Base-by-base conservation (phyloP, 1,139 yeast species). In the Geotrichum australiense region DNA sequence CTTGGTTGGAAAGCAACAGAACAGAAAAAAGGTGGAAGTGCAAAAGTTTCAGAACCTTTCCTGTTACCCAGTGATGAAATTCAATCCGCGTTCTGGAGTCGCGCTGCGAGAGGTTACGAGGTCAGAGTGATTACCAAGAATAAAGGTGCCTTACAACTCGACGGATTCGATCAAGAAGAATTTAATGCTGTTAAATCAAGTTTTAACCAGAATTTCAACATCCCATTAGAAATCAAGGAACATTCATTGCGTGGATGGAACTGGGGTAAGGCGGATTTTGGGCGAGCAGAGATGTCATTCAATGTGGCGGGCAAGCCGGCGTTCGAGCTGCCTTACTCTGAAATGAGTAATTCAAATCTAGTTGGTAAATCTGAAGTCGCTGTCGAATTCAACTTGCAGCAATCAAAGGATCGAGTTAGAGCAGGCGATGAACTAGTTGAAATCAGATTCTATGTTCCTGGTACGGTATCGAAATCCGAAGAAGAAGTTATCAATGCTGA, bases 201-300 rank as follows among this genome's bases (percentile, higher is more conserved):
- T 54, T 70, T 93, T 53, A 89, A 83, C 56, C 72, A 89, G 53
- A 76, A 83, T 56, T 86, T 87, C 63, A 69, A 68, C 43, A 69
- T 85, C 39, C 73, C 74, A 41, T 70, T 93, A 49, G 97, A 91
- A 54, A 80, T 75, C 50, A 77, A 73, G 55, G 97, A 91, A 55
- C 98, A 91, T 62, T 83, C 96, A 4, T 68, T 91, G 53, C 76
- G 96, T 64, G 99, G 99, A 31, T 91, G 98, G 98, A 91, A 91
- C 63, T 91, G 98, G 98, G 99, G 99, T 43, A 79, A 80, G 50
- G 73, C 91, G 8, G 96, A 89, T 60, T 76, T 93, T 61, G 95
- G 94, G 11, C 76, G 96, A 58, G 85, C 87, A 53, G 98, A 91
- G 61, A 69, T 91, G 63, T 75, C 86, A 24, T 89, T 93, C 64